A percentile compares a stretch with the other conserved stretches of the same genome.
phyloP scores from a whole-genome alignment of 2,329 filamentous ascomycete species.

The Cercospora sojina region DNA sequence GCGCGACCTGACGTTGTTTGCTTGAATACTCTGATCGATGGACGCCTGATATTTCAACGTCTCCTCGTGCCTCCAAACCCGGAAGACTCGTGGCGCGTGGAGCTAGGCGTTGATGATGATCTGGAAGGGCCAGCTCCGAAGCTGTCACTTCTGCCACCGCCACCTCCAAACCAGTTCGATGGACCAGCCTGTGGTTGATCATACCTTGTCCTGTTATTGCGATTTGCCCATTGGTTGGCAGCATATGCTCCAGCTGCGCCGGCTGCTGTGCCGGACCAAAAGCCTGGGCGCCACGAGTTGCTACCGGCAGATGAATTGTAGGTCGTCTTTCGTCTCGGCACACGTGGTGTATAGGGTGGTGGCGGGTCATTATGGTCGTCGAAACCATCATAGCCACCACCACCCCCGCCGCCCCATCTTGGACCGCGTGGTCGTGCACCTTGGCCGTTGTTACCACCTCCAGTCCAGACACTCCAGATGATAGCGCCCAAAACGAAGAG shows the following conservation, averaged over 20 bases:
- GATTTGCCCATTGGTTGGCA: constrained; percentile 24
- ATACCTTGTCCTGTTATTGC: constrained; percentile 25
- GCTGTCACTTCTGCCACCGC: constrained; percentile 21
- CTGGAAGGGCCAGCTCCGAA: constrained; percentile 20
- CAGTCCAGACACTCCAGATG: constrained; percentile 34
- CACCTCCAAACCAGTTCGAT: constrained; percentile 31
- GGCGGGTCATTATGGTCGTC: constrained; percentile 53
- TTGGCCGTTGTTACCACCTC: constrained; percentile 18
- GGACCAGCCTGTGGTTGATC: constrained; percentile 39
- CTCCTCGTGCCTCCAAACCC: constrained; percentile 38
- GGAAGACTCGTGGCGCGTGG: constrained; percentile 37
- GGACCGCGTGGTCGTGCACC: constrained; percentile 14
- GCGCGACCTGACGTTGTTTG: not conserved
- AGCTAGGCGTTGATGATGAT: constrained; percentile 29
- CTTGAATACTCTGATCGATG: not conserved
- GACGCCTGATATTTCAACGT: constrained; percentile 2
- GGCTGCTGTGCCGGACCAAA: constrained; percentile 68
- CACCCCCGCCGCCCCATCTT: constrained; percentile 39
- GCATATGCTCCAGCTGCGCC: constrained; percentile 56
- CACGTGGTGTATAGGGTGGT: constrained; percentile 47
- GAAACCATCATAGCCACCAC: constrained; percentile 44
- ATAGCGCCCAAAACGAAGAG: constrained; percentile 34
- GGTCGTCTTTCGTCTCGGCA: constrained; percentile 19
- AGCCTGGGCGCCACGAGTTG: constrained; percentile 67
- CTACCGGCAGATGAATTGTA: constrained; percentile 12